Evolutionary conservation across 768 basidiomycete genomes (phyloP).

Genomic region (Rhodocollybia butyracea): DNA sequence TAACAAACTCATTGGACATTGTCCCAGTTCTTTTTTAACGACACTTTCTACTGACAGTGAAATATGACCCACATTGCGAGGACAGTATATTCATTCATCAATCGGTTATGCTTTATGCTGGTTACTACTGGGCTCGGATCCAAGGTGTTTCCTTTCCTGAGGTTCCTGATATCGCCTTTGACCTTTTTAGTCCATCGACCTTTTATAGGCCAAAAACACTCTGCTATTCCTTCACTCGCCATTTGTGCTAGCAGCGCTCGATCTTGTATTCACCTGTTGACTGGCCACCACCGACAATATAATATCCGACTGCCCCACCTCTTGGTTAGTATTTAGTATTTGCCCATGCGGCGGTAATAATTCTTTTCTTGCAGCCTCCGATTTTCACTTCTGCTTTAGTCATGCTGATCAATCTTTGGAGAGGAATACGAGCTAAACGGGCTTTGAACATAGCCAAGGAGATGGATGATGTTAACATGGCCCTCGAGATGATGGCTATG

Average conservation of each 20-base stretch:
- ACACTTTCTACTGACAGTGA: conserved; percentile 18
- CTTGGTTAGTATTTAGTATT: no score
- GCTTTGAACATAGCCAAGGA: not conserved
- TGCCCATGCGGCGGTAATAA: conserved; percentile 6
- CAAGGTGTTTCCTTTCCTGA: no score
- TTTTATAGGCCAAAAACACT: conserved; percentile 36
- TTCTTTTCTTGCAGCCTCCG: conserved; percentile 12
- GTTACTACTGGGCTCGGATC: conserved; percentile 30
- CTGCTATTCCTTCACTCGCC: conserved; percentile 35
- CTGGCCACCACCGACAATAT: not conserved
- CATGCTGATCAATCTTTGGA: conserved; percentile 40
- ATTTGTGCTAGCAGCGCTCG: conserved; percentile 41
- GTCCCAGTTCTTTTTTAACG: no score
- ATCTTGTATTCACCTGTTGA: conserved; percentile 10
- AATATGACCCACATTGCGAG: conserved; percentile 36
- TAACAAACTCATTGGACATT: conserved; percentile 10
- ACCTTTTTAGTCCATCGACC: no score
- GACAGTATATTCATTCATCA: conserved; percentile 29
- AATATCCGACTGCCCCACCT: no score
- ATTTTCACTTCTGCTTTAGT: conserved; percentile 35
- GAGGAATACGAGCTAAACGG: not conserved
- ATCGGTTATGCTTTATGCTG: conserved; percentile 25
- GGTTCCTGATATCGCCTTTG: no score
- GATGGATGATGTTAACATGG: not conserved
- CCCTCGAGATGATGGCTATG: not conserved